A percentile compares a stretch with the other conserved stretches of the same genome.
Conservation (phyloP, 2,329 filamentous ascomycete species). For the Ambrosiella beaveri region DNA sequence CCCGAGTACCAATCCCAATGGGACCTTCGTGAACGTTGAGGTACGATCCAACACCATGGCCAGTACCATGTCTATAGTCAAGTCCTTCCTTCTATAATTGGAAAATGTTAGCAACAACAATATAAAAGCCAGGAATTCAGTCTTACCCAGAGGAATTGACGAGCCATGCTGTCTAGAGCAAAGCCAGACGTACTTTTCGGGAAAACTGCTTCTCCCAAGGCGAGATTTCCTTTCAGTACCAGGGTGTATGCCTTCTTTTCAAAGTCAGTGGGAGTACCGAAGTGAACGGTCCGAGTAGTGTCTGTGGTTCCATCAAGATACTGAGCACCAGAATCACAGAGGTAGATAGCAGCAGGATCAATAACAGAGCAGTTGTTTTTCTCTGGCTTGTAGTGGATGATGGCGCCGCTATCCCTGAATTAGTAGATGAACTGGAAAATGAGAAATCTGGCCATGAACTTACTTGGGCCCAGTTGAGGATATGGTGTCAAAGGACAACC, state of each 20-base stretch:
- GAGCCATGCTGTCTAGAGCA: slow-evolving; percentile 71
- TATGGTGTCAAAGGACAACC: slow-evolving; percentile 88
- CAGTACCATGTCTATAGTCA: slow-evolving; percentile 91
- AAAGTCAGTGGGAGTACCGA: slow-evolving; percentile 64
- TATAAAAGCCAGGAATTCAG: neutral
- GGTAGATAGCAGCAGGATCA: slow-evolving; percentile 71
- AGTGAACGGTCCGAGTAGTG: slow-evolving; percentile 84
- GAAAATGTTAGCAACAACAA: neutral
- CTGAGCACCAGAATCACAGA: slow-evolving; percentile 96
- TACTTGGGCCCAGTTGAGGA: slow-evolving; percentile 73
- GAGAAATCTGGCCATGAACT: slow-evolving; percentile 17
- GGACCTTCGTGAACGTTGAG: slow-evolving; percentile 96
- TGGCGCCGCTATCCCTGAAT: slow-evolving; percentile 52
- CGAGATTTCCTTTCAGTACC: slow-evolving; percentile 87
- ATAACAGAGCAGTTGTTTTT: slow-evolving; percentile 65
- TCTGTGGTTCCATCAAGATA: slow-evolving; percentile 93
- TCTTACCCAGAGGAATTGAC: slow-evolving; percentile 78
- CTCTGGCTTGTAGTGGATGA: slow-evolving; percentile 92
- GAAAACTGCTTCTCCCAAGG: slow-evolving; percentile 70
- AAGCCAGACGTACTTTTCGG: slow-evolving; percentile 92
- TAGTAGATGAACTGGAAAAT: slow-evolving; percentile 6
- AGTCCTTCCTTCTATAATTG: slow-evolving; percentile 48
- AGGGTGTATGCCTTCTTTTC: slow-evolving; percentile 85
- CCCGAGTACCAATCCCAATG: slow-evolving; percentile 83
- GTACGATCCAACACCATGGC: slow-evolving; percentile 87